These are phyloP conservation scores for Gloeophyllum trabeum DNA, from an alignment of 768 basidiomycete species.

Conservation along the genomic window DNA sequence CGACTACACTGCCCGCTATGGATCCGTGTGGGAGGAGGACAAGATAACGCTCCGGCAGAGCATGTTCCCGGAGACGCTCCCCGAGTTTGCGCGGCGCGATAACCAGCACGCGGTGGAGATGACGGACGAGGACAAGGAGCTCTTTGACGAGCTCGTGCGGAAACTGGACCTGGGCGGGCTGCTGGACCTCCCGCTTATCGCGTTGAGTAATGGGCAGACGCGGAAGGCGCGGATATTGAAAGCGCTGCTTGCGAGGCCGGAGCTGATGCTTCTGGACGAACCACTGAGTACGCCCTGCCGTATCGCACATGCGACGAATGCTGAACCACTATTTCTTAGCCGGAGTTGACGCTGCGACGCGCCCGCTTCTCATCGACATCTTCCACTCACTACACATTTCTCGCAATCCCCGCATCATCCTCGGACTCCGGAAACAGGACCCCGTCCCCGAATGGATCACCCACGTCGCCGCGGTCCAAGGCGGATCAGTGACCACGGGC, in stretches of 20 bases:
- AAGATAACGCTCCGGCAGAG: conserved; percentile 63
- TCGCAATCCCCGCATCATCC: conserved; percentile 45
- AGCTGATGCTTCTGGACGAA: conserved; percentile 82
- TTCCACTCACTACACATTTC: conserved; percentile 40
- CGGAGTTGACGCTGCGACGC: conserved; percentile 58
- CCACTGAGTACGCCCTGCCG: conserved; percentile 56
- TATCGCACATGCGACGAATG: no score
- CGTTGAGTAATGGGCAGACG: conserved; percentile 88
- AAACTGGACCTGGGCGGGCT: conserved; percentile 47
- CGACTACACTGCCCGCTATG: conserved; percentile 90
- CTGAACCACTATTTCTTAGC: no score
- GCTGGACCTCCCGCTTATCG: conserved; percentile 77
- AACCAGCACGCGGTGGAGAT: conserved; percentile 12
- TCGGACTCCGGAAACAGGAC: conserved; percentile 63
- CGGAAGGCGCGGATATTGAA: conserved; percentile 75
- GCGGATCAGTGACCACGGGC: conserved; percentile 36
- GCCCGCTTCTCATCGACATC: conserved; percentile 42
- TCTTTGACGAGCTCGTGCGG: conserved; percentile 43
- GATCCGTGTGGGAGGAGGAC: conserved; percentile 80
- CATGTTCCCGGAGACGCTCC: conserved; percentile 45
- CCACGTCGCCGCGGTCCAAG: conserved; percentile 45
- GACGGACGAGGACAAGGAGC: conserved; percentile 11
- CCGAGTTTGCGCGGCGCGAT: conserved; percentile 15
- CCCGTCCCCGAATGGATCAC: conserved; percentile 62
- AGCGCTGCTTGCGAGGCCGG: conserved; percentile 59